Base-by-base conservation (phyloP, 768 basidiomycete genomes). In the Fibroporia radiculosa region DNA sequence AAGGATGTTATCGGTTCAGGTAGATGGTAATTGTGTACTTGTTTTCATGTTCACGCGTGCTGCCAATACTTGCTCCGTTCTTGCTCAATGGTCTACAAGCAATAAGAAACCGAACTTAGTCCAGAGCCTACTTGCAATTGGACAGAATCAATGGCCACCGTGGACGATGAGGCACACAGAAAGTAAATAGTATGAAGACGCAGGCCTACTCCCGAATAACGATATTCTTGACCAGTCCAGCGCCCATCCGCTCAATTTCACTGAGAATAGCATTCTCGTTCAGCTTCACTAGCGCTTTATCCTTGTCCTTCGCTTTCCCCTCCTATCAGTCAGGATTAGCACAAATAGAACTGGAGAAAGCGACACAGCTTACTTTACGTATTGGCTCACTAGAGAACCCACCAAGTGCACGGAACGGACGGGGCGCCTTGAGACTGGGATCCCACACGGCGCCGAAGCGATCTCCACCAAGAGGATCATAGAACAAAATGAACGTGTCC, bases 371-470 rank as follows among this genome's bases (percentile, higher is more conserved):
- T 40, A 72, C 68, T 55, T 62, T 66, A 4, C 34, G 23, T 10
- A 56, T 51, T 3, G 91, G 91, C 14, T 62, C 63, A 44, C 80
- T 78, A 0, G 87, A 90, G 63, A 84, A 95, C 8, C 84, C 85
- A 20, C 85, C 80, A 35, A 93, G 68, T 6, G 91, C 88, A 49
- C 85, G 79, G 70, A 93, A 91, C 4, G 80, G 71, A 36, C 82
- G 68, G 1, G 77, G 63, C 20, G 72, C 66, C 45, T 73, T 74
- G 26, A 89, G 64, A 12, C 69, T 70, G 5, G 89, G 84, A 55
- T 93, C 87, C 90, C 92, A 98, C 1, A 96, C 81, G 0, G 74
- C 81, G 5, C 89, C 93, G 41, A 93, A 83, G 26, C 69, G 68
- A 45, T 77, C 69, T 0, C 93, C 91, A 11, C 96, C 96, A 26